These are phyloP conservation scores for Sphagnum fallax DNA, from an alignment of 228 moss, liverwort and hornwort genomes.

Conservation along the genomic window DNA sequence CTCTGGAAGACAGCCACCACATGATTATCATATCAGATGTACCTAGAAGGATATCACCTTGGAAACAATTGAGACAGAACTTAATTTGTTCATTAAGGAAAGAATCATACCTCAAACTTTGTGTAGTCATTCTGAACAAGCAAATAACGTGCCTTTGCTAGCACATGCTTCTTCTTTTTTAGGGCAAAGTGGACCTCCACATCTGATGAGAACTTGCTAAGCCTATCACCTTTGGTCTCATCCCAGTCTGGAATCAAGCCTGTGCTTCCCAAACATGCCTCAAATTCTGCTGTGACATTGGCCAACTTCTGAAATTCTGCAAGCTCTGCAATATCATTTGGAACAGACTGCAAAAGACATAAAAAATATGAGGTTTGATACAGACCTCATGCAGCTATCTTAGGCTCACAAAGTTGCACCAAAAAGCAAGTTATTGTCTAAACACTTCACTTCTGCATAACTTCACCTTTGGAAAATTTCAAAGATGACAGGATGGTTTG, in stretches of 20 bases:
- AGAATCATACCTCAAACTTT: slow-evolving; percentile 31
- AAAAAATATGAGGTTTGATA: too few relatives aligned
- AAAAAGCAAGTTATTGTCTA: too few relatives aligned
- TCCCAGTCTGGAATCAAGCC: slow-evolving; percentile 83
- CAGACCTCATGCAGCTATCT: too few relatives aligned
- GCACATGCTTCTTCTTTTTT: slow-evolving; percentile 70
- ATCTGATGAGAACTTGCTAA: slow-evolving; percentile 70
- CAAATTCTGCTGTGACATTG: slow-evolving; percentile 64
- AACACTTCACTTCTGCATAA: too few relatives aligned
- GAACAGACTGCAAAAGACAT: slow-evolving; percentile 58
- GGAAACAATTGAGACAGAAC: not conserved
- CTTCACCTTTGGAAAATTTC: too few relatives aligned
- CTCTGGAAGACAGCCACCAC: slow-evolving; percentile 19
- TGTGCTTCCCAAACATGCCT: slow-evolving; percentile 62
- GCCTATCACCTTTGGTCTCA: slow-evolving; percentile 64
- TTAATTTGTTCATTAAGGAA: not conserved
- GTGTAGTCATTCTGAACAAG: slow-evolving; percentile 65
- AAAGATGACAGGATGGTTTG: too few relatives aligned
- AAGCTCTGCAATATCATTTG: slow-evolving; percentile 72
- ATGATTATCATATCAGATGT: not conserved
- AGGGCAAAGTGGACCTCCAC: slow-evolving; percentile 82
- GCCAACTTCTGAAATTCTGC: slow-evolving; percentile 66
- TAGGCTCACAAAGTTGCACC: too few relatives aligned
- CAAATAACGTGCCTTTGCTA: slow-evolving; percentile 71
- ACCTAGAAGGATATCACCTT: not conserved